These are phyloP conservation scores for Pisolithus orientalis DNA, from an alignment of 768 basidiomycete species.

Conservation along the genomic window DNA sequence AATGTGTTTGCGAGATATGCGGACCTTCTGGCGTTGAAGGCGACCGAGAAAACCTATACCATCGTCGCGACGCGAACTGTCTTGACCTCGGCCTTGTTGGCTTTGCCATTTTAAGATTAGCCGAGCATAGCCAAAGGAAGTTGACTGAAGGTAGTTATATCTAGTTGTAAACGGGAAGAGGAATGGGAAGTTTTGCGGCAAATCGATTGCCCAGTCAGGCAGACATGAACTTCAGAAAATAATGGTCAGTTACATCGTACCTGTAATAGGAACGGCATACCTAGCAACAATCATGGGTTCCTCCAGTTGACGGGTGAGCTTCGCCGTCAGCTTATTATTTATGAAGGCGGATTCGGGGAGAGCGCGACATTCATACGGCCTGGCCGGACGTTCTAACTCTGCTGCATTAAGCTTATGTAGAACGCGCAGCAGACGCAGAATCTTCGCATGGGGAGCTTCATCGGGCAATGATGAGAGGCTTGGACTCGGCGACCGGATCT, in stretches of 20 bases:
- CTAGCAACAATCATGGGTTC: slow-evolving; percentile 99
- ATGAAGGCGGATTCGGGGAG: slow-evolving; percentile 84
- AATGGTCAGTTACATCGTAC: slow-evolving; percentile 1
- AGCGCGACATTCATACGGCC: slow-evolving; percentile 45
- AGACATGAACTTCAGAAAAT: slow-evolving; percentile 68
- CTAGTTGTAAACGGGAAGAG: slow-evolving; percentile 98
- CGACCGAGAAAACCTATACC: slow-evolving; percentile 90
- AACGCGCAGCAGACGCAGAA: slow-evolving; percentile 83
- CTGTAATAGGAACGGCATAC: slow-evolving; percentile 34
- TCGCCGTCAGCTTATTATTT: slow-evolving; percentile 97
- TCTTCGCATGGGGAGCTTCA: slow-evolving; percentile 82
- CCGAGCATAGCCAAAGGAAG: slow-evolving; percentile 95
- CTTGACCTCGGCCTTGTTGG: slow-evolving; percentile 74
- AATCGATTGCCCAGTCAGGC: slow-evolving; percentile 94
- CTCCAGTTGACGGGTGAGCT: slow-evolving; percentile 93
- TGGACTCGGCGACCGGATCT: slow-evolving; percentile 58
- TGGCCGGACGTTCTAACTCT: slow-evolving; percentile 54
- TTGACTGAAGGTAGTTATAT: slow-evolving; percentile 95
- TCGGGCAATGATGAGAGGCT: slow-evolving; percentile 75
- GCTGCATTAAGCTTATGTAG: slow-evolving; percentile 75
- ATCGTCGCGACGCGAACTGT: slow-evolving; percentile 79
- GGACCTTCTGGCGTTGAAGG: slow-evolving; percentile 91
- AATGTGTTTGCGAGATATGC: slow-evolving; percentile 91
- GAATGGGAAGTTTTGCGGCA: slow-evolving; percentile 97
- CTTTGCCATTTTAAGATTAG: slow-evolving; percentile 94